Conservation (phyloP, 371 early-diverging fungal species). For the Lichtheimia ramosa region DNA sequence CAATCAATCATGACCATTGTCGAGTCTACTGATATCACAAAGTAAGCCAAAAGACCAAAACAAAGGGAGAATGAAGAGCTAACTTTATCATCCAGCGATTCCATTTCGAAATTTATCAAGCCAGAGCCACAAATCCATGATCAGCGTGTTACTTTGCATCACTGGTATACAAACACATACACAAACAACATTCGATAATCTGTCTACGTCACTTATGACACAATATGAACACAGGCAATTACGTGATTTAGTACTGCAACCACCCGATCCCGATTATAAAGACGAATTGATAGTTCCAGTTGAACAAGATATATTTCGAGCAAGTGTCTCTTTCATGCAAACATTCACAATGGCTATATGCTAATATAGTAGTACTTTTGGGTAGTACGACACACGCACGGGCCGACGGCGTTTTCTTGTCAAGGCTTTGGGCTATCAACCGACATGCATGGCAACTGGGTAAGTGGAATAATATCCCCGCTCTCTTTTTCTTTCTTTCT, state of each 20-base stretch:
- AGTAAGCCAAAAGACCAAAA: not conserved
- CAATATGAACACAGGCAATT: slow-evolving; percentile 73
- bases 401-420: slow-evolving; percentile 31
- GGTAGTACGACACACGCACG: slow-evolving; percentile 63
- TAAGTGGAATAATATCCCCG: slow-evolving; percentile 15
- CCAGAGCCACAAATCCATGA: slow-evolving; percentile 48
- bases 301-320: slow-evolving; percentile 36
- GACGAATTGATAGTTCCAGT: slow-evolving; percentile 38
- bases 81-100: not conserved
- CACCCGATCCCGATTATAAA: slow-evolving; percentile 29
- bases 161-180: slow-evolving; percentile 47
- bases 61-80: not conserved
- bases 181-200: not conserved
- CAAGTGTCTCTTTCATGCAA: slow-evolving; percentile 32
- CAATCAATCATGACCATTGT: slow-evolving; percentile 10
- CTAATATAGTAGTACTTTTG: not conserved
- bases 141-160: slow-evolving; percentile 61
- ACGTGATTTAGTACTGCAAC: slow-evolving; percentile 83
- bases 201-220: not conserved
- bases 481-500: no score
- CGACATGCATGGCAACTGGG: slow-evolving; percentile 81
- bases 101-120: slow-evolving; percentile 30
- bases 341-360: not conserved
- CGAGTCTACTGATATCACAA: slow-evolving; percentile 13
- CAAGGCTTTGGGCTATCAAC: slow-evolving; percentile 75